phyloP scores from a whole-genome alignment of 495 filamentous ascomycete species.

The Collariella sp. region DNA sequence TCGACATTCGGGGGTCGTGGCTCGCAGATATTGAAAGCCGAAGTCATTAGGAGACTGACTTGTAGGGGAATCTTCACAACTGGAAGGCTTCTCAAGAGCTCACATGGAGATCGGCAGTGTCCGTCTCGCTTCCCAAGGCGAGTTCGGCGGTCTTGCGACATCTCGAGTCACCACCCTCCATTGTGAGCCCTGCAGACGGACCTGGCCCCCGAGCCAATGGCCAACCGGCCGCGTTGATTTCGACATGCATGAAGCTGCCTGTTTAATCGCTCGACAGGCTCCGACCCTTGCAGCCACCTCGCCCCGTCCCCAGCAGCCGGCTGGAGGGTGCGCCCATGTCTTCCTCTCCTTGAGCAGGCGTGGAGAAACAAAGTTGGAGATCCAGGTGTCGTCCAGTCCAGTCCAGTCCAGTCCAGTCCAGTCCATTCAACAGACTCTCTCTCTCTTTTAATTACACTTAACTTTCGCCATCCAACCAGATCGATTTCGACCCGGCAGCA shows the following conservation, averaged over 20 bases:
- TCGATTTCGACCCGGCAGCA: slow-evolving; percentile 12
- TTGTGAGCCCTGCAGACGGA: slow-evolving; percentile 21
- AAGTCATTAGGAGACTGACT: too few relatives aligned
- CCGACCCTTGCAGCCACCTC: slow-evolving; percentile 26
- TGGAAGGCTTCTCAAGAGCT: neutral
- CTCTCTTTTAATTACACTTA: slow-evolving; percentile 31
- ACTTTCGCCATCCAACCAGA: slow-evolving; percentile 31
- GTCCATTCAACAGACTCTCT: slow-evolving; percentile 25
- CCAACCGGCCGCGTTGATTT: slow-evolving; percentile 14
- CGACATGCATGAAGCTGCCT: slow-evolving; percentile 29
- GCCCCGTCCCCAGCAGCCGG: slow-evolving; percentile 21
- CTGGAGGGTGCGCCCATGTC: slow-evolving; percentile 22
- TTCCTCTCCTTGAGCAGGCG: slow-evolving; percentile 27
- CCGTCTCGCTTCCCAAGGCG: slow-evolving; percentile 14
- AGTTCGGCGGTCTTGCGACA: slow-evolving; percentile 16
- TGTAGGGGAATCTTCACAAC: too few relatives aligned
- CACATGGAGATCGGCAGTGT: slow-evolving; percentile 13
- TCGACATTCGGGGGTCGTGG: too few relatives aligned
- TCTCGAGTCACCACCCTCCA: slow-evolving; percentile 8
- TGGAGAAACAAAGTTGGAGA: slow-evolving; percentile 29
- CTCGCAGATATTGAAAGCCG: too few relatives aligned
- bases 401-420: slow-evolving; percentile 33
- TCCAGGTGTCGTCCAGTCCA: slow-evolving; percentile 41
- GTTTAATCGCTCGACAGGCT: slow-evolving; percentile 30
- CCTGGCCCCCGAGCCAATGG: slow-evolving; percentile 26